phyloP scores from a whole-genome alignment of 2,329 filamentous ascomycete genomes.

The Penicillium glabrum region DNA sequence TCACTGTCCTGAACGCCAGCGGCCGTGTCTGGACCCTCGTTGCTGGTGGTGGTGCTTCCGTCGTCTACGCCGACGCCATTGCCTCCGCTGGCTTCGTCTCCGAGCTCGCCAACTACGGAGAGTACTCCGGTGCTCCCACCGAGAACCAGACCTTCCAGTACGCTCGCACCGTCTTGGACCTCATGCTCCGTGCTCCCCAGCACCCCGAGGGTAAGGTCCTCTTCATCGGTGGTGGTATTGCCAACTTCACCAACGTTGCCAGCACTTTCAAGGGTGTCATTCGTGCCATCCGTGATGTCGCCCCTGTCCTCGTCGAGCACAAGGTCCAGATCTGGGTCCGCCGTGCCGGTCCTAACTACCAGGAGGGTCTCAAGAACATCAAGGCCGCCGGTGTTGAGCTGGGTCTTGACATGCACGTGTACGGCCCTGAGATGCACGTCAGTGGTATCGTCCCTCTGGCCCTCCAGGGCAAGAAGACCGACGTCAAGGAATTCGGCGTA shows the following conservation, averaged over 20 bases:
- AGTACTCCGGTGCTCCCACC: slow-evolving; percentile 98
- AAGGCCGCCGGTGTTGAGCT: slow-evolving; percentile 94
- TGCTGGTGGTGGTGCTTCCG: slow-evolving; percentile 97
- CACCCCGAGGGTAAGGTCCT: slow-evolving; percentile 93
- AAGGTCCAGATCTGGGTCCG: slow-evolving; percentile 97
- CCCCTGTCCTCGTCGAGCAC: slow-evolving; percentile 85
- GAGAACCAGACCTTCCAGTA: slow-evolving; percentile 99
- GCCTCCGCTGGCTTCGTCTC: slow-evolving; percentile 92
- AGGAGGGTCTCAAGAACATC: slow-evolving; percentile 99
- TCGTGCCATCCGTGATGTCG: slow-evolving; percentile 86
- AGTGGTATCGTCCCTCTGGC: slow-evolving; percentile 94
- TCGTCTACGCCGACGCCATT: slow-evolving; percentile 98
- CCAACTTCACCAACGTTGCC: slow-evolving; percentile 99
- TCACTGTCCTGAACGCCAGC: slow-evolving; percentile 88
- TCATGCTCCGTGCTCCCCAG: slow-evolving; percentile 89
- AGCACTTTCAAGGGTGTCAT: slow-evolving; percentile 99
- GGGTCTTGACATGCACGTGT: slow-evolving; percentile 91
- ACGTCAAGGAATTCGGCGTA: slow-evolving; percentile 60
- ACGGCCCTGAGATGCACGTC: slow-evolving; percentile 80
- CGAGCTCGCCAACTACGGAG: slow-evolving; percentile 98
- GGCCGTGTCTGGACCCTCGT: slow-evolving; percentile 98
- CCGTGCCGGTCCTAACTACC: slow-evolving; percentile 93
- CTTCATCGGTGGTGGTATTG: slow-evolving; percentile 99
- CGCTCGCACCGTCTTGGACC: slow-evolving; percentile 91
- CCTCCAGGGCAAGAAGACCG: slow-evolving; percentile 63